Conservation (phyloP, 2,329 filamentous ascomycete species). For the Alternaria panax region DNA sequence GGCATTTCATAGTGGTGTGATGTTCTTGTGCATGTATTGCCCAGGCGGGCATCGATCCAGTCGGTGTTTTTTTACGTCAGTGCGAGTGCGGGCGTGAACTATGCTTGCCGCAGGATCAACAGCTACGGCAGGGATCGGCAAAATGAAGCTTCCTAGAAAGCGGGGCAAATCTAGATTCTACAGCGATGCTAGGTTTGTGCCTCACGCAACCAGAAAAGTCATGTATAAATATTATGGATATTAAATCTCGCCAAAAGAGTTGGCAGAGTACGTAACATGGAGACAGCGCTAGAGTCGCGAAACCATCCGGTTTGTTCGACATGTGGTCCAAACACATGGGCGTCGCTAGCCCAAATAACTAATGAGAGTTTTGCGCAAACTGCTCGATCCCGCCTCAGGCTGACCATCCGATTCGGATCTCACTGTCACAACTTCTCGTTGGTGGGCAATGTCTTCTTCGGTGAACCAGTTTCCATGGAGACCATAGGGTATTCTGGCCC, state of each 20-base stretch:
- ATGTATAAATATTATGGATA: neutral
- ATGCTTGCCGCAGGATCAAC: neutral
- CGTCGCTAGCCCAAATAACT: constrained; percentile 18
- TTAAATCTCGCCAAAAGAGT: neutral
- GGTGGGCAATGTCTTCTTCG: constrained; percentile 42
- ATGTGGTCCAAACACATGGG: constrained; percentile 4
- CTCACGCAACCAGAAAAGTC: neutral
- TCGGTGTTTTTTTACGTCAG: neutral
- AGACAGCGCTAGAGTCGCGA: neutral
- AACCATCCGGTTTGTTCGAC: neutral
- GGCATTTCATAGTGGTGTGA: neutral
- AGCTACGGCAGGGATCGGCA: neutral
- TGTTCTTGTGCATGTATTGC: neutral
- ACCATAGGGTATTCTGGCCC: constrained; percentile 74
- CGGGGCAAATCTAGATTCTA: neutral
- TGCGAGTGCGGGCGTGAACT: neutral
- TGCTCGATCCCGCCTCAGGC: constrained; percentile 13
- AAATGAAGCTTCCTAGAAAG: neutral
- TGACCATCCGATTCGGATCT: constrained; percentile 24
- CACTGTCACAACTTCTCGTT: constrained; percentile 36
- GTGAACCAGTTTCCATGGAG: constrained; percentile 58
- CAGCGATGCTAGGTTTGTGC: neutral
- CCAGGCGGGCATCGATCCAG: neutral
- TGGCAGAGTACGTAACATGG: neutral
- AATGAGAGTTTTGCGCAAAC: constrained; percentile 20